These are phyloP conservation scores for Salisapilia sapeloensis DNA, from an alignment of 352 stramenopile genomes.

Conservation along the genomic window DNA sequence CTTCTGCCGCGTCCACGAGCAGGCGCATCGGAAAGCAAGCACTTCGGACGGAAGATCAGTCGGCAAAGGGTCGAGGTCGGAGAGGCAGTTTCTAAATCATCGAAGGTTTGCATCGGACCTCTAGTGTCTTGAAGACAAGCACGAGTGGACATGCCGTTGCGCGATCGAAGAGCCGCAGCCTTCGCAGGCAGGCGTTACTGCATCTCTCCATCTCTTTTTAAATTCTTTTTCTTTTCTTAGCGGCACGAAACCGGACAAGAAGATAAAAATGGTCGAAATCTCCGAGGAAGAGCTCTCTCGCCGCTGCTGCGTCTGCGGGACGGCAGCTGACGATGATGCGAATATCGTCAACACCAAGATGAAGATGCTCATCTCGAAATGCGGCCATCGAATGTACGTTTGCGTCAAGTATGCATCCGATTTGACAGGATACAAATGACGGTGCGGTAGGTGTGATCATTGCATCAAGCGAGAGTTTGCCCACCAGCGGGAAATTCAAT, in stretches of 20 bases:
- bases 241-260: not conserved
- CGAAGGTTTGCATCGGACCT: no score
- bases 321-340: conserved; percentile 65
- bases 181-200: no score
- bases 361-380: conserved; percentile 87
- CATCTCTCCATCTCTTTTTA: no score
- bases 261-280: conserved; percentile 15
- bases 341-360: conserved; percentile 86
- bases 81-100: no score
- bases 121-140: no score
- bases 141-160: no score
- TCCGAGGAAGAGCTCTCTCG: conserved; percentile 57
- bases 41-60: no score
- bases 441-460: conserved; percentile 39
- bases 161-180: no score
- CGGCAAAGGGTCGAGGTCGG: no score
- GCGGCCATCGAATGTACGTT: conserved; percentile 75
- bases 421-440: not conserved
- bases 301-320: conserved; percentile 80
- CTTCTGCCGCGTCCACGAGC: no score
- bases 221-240: no score
- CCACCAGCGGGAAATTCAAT: conserved; percentile 75
- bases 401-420: not conserved
- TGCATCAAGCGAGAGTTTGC: conserved; percentile 82
- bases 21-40: no score